Conservation (phyloP, 1,284 basidiomycete genomes). For the Cryptococcus deneoformans region DNA sequence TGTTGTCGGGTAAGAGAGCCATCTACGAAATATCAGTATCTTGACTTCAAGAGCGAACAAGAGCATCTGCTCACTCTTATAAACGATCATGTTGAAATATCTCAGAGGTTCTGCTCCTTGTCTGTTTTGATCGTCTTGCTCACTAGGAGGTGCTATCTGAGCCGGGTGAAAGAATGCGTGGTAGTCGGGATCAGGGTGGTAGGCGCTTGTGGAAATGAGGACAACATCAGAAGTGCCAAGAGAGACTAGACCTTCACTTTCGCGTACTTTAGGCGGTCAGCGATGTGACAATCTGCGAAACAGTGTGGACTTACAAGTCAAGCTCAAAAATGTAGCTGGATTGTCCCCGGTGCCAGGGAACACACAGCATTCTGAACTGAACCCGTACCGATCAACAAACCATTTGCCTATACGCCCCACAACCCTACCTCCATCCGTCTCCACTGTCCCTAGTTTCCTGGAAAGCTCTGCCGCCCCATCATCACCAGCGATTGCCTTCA, state of each 20-base stretch:
- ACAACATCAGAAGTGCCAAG: slow-evolving; percentile 91
- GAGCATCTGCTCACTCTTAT: slow-evolving; percentile 51
- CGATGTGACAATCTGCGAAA: neutral
- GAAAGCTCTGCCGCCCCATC: slow-evolving; percentile 66
- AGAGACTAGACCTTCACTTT: slow-evolving; percentile 72
- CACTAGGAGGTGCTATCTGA: slow-evolving; percentile 29
- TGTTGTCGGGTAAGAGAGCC: slow-evolving; percentile 78
- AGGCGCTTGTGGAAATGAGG: slow-evolving; percentile 61
- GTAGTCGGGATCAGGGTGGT: slow-evolving; percentile 51
- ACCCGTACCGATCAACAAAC: slow-evolving; percentile 75
- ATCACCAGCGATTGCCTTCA: slow-evolving; percentile 51
- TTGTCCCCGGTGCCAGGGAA: slow-evolving; percentile 91
- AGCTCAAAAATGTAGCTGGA: slow-evolving; percentile 77
- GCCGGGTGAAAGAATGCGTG: slow-evolving; percentile 55
- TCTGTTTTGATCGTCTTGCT: slow-evolving; percentile 12
- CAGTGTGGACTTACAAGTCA: slow-evolving; percentile 49
- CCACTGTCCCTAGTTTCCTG: slow-evolving; percentile 67
- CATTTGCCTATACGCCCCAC: slow-evolving; percentile 65
- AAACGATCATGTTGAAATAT: slow-evolving; percentile 54
- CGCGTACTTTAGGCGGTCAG: neutral
- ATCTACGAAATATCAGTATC: slow-evolving; percentile 56
- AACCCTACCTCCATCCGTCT: slow-evolving; percentile 68
- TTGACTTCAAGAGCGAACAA: slow-evolving; percentile 51
- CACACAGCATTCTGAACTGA: slow-evolving; percentile 70
- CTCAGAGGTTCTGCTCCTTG: slow-evolving; percentile 18